Evolutionary conservation across 2,329 filamentous ascomycete genomes (phyloP), one percentile per base, ranked within the genome.

Genomic region (Biscogniauxia sp.): DNA sequence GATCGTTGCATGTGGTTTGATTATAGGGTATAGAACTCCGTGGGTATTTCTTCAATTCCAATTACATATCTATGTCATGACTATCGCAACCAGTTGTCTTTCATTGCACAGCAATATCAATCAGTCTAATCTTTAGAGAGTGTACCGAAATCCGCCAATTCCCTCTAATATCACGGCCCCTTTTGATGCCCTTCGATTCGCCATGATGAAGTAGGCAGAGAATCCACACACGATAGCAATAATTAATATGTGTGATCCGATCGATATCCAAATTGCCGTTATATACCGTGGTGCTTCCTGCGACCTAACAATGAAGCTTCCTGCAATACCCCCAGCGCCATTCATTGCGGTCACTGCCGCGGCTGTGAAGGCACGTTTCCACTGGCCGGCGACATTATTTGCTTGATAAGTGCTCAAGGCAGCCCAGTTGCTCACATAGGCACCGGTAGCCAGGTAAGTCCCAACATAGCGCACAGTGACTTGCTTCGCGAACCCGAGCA

Each of bases 391-490:
- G 51, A 88, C 79, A 64, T 87, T 89, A 70, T 87, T 88, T 17
- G 83, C 81, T 68, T 86, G 82, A 64, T 86, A 88, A 0, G 85
- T 81, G 56, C 84, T 87, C 63, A 90, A 75, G 0, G 86, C 87
- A 0, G 88, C 87, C 87, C 87, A 90, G 64, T 90, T 90, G 3
- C 83, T 85, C 3, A 90, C 81, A 64, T 89, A 90, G 0, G 87
- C 86, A 0, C 88, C 88, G 0, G 87, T 90, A 0, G 87, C 86
- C 1, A 90, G 78, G 71, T 83, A 89, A 0, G 85, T 86, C 8
- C 87, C 88, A 28, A 88, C 76, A 64, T 89, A 89, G 54, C 88
- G 82, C 3, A 86, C 84, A 0, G 84, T 78, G 56, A 88, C 82
- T 58, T 87, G 80, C 15, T 77, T 74, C 0, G 82, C 77, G 69